Evolutionary conservation across 192 early-diverging fungal genomes (phyloP), one percentile per base, ranked within the genome.

Genomic region (Podila verticillata): DNA sequence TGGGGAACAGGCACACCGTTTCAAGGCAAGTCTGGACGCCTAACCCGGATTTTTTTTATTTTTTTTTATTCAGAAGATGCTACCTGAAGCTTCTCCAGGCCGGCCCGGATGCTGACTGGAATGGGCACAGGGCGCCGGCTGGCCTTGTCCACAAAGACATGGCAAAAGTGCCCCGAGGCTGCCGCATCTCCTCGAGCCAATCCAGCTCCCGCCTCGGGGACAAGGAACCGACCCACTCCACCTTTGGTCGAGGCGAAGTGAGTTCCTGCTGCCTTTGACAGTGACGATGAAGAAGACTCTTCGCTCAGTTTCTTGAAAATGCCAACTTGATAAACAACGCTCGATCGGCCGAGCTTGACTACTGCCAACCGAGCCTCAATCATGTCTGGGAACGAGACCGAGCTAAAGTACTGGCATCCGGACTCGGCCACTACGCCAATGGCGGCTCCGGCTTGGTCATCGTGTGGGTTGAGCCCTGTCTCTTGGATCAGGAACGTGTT

Each of bases 401-500:
- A 72, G n/a, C 61, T 68, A 34, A 73, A 83, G 35, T 86, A 88
- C 20, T 75, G 71, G 17, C 83, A 84, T 4, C 66, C 72, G 26
- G 82, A 84, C 17, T 70, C 60, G 17, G 84, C 87, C 6, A 86
- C 87, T 2, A 88, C 65, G 3, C 87, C 87, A 56, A 88, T 84
- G 26, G 85, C 83, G 15, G 49, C 72, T 2, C 64, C 74, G 13
- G 66, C 31, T 3, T 30, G 75, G 13, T 70, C 24, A 3, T 65
- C 67, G 26, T 59, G 66, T 2, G 85, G 84, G 20, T 82, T 63
- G 29, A 88, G 66, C 15, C 75, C 81, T 39, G 85, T 74, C 30
- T 88, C 68, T 48, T 80, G 65, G 36, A 89, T 87, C 36, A 90
- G 72, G 30, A 88, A 90, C 10, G 70, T 79, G 57, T 90, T 90